Base-by-base conservation (phyloP, 208 protist species). In the Trypanosomatidae sp. region DNA sequence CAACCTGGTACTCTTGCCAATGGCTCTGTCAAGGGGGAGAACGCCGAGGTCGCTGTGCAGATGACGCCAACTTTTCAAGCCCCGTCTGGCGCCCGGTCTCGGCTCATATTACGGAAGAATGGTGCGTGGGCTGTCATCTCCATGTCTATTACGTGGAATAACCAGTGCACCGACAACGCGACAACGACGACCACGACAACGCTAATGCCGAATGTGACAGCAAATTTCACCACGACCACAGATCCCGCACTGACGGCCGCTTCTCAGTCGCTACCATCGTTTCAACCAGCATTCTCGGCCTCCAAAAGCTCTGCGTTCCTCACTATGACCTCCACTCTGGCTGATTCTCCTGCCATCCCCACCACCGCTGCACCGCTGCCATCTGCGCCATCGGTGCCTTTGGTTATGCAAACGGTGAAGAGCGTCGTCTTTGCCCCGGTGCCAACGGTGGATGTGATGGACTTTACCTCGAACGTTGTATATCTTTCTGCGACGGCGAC, bases 151-250 rank as follows among this genome's bases (percentile, higher is more conserved):
- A 49, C 47, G 22, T 67, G 77, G 25, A 44, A 60, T 13, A 84
- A 89, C 50, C 69, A 91, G 19, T 91, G 85, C 74, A 81, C 66
- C 41, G 76, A 84, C 66, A 64, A 47, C n/a, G 59, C 56, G 25
- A 58, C 56, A 30, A 64, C 75, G 19, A 72, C 74, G 5, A 71
- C 62, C 12, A 79, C 74, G 7, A 66, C 77, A 33, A 72, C 68
- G 19, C 71, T 56, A 12, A 62, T 66, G 62, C 30, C 66, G 9
- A 72, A 49, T n/a, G 66, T 62, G 50, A 47, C 30, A 8, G 39
- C 44, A 15, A 43, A 65, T 28, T 44, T 62, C n/a, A 65, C 65
- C 33, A 73, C 71, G 10, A 71, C 76, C n/a, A 64, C 77, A 12
- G 58, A 62, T 0, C 17, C 83, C 12, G 36, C 43, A 39, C 3